Evolutionary conservation across 805 yeast species (phyloP).

Genomic region (Komagataella ulmi): DNA sequence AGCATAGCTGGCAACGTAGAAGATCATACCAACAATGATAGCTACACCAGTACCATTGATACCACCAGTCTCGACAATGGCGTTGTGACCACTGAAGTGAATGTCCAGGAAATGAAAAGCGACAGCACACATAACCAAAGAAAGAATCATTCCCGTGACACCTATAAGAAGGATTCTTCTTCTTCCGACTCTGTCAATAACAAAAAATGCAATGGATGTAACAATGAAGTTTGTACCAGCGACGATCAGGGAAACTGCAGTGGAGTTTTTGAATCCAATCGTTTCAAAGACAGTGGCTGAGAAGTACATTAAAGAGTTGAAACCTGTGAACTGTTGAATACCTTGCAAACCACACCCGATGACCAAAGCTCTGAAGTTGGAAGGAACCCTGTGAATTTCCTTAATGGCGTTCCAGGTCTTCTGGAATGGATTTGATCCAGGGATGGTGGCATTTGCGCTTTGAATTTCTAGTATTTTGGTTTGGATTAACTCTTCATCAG

Average conservation of each 20-base stretch:
- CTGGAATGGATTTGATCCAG: conserved; percentile 30
- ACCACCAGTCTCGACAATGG: conserved; percentile 27
- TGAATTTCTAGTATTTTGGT: conserved; percentile 58
- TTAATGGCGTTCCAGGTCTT: conserved; percentile 49
- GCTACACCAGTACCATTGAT: conserved; percentile 81
- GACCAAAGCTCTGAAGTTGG: conserved; percentile 79
- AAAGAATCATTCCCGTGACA: conserved; percentile 73
- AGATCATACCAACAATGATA: conserved; percentile 73
- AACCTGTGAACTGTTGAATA: conserved; percentile 93
- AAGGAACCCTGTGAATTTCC: conserved; percentile 52
- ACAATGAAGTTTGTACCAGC: conserved; percentile 92
- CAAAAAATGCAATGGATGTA: conserved; percentile 73
- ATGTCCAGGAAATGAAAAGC: conserved; percentile 82
- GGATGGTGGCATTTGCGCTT: conserved; percentile 27
- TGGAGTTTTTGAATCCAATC: conserved; percentile 77
- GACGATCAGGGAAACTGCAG: conserved; percentile 89
- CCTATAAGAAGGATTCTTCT: conserved; percentile 66
- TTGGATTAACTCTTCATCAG: conserved; percentile 50
- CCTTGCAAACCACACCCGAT: conserved; percentile 92
- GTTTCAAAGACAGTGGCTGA: conserved; percentile 85
- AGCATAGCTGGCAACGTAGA: conserved; percentile 83
- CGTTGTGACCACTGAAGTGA: conserved; percentile 33
- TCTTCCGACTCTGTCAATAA: conserved; percentile 83
- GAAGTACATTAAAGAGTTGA: conserved; percentile 93
- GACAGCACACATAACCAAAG: conserved; percentile 71